Evolutionary conservation across 306 rosid genomes (phyloP).

Genomic region (Lithocarpus polystachyus): DNA sequence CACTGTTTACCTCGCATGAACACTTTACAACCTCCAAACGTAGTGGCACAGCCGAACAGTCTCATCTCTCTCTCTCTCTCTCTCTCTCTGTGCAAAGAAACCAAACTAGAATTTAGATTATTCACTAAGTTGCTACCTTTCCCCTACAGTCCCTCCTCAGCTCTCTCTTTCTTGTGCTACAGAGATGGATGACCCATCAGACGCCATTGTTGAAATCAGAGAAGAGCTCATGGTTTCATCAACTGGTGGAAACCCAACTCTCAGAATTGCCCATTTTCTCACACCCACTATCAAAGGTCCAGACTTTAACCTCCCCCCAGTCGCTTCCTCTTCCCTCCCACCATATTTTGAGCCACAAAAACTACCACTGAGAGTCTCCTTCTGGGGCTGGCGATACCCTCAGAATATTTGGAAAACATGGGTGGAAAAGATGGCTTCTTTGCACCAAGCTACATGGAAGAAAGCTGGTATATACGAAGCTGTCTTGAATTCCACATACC

Average conservation of each 20-base stretch:
- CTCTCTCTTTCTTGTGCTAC: no score
- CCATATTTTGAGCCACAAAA: background rate
- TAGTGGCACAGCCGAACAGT: no score
- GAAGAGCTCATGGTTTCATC: conserved; percentile 52
- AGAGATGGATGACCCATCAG: conserved; percentile 15
- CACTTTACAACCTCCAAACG: no score
- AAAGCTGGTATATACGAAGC: conserved; percentile 45
- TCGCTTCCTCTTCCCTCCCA: background rate
- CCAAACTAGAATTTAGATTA: no score
- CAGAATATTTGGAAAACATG: conserved; percentile 26
- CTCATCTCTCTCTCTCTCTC: no score
- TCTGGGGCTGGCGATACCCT: conserved; percentile 24
- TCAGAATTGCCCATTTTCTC: conserved; percentile 40
- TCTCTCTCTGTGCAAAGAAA: no score
- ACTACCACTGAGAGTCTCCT: conserved; percentile 15
- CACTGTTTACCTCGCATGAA: no score
- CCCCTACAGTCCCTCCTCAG: background rate
- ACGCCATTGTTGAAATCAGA: conserved; percentile 30
- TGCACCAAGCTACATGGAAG: conserved; percentile 35
- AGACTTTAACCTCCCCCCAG: background rate
- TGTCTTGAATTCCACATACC: conserved; percentile 28
- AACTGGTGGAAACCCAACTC: conserved; percentile 31
- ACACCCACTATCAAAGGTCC: conserved; percentile 30
- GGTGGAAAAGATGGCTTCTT: conserved; percentile 24
- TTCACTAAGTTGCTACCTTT: no score